Evolutionary conservation across 331 rosid genomes (phyloP).

Genomic region (Quercus lobata): DNA sequence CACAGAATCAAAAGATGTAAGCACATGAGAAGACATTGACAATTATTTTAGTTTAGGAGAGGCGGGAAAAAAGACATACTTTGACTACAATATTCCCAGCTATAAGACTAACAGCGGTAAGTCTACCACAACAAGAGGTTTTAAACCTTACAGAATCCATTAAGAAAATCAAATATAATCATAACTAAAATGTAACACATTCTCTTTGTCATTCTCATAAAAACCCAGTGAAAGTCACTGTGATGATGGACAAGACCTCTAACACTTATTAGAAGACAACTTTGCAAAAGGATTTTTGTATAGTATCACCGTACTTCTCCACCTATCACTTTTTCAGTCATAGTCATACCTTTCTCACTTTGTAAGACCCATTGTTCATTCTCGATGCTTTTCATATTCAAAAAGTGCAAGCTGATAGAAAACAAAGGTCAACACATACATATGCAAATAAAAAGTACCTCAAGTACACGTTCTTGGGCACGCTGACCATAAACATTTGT

Average conservation of each 20-base stretch:
- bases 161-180: no score
- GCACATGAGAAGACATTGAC: not conserved
- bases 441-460: slow-evolving; percentile 48
- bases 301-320: no score
- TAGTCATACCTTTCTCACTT: not conserved
- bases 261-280: not conserved
- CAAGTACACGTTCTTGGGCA: slow-evolving; percentile 51
- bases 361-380: not conserved
- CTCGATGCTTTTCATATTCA: not conserved
- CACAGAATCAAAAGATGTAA: slow-evolving; percentile 1
- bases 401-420: not conserved
- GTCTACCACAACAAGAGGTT: not conserved
- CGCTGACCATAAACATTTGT: slow-evolving; percentile 41
- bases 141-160: not conserved
- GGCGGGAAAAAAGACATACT: not conserved
- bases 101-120: not conserved
- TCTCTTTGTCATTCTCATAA: not conserved
- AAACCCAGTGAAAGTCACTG: not conserved
- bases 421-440: not conserved
- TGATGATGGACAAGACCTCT: not conserved
- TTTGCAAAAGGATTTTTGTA: not conserved
- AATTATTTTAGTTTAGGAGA: not conserved
- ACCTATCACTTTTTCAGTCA: no score
- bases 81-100: not conserved
- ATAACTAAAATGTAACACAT: not conserved